Conservation (phyloP, 495 filamentous ascomycete species). For the Talaromyces stipitatus region DNA sequence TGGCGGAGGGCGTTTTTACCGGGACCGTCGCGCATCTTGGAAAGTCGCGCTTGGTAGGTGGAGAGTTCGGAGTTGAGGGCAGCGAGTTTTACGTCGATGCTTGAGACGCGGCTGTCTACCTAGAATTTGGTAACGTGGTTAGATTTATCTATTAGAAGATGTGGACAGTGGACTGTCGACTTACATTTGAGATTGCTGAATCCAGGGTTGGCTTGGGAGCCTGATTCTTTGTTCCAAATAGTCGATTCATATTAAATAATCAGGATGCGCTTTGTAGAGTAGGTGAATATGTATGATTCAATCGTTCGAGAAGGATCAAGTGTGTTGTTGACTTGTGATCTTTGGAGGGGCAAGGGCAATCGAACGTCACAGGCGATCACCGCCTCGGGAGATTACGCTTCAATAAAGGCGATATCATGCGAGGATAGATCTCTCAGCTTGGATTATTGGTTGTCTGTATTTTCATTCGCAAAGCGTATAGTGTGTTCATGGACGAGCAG, state of each 20-base stretch:
- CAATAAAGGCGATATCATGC: neutral
- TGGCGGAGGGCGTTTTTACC: conserved; percentile 89
- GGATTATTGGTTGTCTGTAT: neutral
- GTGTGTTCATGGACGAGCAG: no score
- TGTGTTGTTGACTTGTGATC: neutral
- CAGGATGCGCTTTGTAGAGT: no score
- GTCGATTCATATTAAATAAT: conserved; percentile 70
- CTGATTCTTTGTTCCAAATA: conserved; percentile 85
- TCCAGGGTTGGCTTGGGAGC: conserved; percentile 87
- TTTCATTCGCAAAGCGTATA: neutral
- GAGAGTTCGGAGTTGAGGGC: conserved; percentile 85
- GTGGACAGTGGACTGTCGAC: neutral
- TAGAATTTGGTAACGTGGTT: no score
- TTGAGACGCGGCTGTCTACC: conserved; percentile 78
- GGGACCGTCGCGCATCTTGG: conserved; percentile 93
- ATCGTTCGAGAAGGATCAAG: neutral
- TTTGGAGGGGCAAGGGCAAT: neutral
- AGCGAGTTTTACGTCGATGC: conserved; percentile 91
- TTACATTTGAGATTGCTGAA: conserved; percentile 76
- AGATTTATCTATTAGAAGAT: conserved; percentile 21
- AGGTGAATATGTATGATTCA: neutral
- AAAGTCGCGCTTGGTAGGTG: conserved; percentile 77
- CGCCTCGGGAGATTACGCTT: conserved; percentile 1
- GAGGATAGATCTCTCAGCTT: neutral
- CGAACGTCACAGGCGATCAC: conserved; percentile 7